Percentiles rank a stretch among this genome's conserved stretches.
Conservation (phyloP, 1,284 basidiomycete genomes). For the Laetiporus sulphureus region DNA sequence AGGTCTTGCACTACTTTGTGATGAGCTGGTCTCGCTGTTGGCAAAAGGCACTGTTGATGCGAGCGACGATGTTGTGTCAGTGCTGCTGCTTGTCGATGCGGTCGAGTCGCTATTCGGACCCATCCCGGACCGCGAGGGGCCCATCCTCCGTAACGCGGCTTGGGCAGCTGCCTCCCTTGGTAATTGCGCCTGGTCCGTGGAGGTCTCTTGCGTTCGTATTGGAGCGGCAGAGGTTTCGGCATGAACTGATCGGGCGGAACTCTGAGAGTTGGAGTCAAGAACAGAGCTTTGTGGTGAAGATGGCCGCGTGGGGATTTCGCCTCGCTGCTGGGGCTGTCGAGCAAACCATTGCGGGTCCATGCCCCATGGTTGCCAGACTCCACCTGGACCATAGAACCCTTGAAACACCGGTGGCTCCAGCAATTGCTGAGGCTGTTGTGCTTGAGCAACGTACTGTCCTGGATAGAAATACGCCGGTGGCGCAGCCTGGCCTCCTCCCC, state of each 20-base stretch:
- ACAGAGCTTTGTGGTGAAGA: not conserved
- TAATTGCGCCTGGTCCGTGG: slow-evolving; percentile 6
- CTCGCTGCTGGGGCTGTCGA: slow-evolving; percentile 1
- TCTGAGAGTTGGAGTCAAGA: not conserved
- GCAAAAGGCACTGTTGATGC: not conserved
- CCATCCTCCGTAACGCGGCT: slow-evolving; percentile 30
- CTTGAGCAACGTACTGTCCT: slow-evolving; percentile 13
- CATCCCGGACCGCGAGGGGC: slow-evolving; percentile 7
- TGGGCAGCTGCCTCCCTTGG: slow-evolving; percentile 30
- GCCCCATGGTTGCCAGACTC: slow-evolving; percentile 58
- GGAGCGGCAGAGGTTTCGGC: not conserved
- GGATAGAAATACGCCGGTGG: slow-evolving; percentile 22
- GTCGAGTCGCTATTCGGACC: no score
- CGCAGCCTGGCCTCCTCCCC: slow-evolving; percentile 16
- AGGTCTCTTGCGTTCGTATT: slow-evolving; percentile 4
- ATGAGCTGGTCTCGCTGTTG: not conserved
- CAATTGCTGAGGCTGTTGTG: slow-evolving; percentile 23
- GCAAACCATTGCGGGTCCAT: slow-evolving; percentile 21
- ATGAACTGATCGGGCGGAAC: no score
- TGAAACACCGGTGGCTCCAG: slow-evolving; percentile 26
- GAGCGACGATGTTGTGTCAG: not conserved
- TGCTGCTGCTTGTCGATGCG: not conserved
- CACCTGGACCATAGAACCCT: slow-evolving; percentile 58
- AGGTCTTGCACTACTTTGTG: slow-evolving; percentile 5
- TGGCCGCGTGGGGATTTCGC: slow-evolving; percentile 7